Evolutionary conservation across 2,329 filamentous ascomycete genomes (phyloP).

Genomic region (Xylariaceae sp.): DNA sequence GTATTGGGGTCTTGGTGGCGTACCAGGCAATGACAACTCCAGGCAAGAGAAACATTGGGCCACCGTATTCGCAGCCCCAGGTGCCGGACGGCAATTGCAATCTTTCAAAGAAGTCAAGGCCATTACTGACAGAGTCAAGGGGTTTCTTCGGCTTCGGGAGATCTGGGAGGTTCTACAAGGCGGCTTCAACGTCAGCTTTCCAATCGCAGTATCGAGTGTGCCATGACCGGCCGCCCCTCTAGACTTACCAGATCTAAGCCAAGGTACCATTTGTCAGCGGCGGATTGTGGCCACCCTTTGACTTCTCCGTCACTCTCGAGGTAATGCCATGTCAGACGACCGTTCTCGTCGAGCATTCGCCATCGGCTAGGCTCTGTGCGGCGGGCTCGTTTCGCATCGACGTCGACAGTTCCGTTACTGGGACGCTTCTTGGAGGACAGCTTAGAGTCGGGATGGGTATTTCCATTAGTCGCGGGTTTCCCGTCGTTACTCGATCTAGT

Average conservation of each 20-base stretch:
- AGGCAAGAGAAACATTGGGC: conserved; percentile 91
- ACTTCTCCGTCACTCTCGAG: conserved; percentile 67
- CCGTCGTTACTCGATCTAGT: conserved; percentile 10
- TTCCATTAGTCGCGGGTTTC: conserved; percentile 22
- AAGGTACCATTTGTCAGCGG: conserved; percentile 85
- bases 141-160: conserved; percentile 69
- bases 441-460: conserved; percentile 1
- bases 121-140: conserved; percentile 75
- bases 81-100: conserved; percentile 85
- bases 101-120: conserved; percentile 81
- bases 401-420: conserved; percentile 34
- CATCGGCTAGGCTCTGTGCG: conserved; percentile 79
- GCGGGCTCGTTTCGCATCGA: conserved; percentile 40
- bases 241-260: conserved; percentile 68
- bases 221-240: background rate
- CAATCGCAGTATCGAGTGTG: background rate
- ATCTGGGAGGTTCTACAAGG: conserved; percentile 63
- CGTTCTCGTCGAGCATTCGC: conserved; percentile 78
- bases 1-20: conserved; percentile 81
- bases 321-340: conserved; percentile 93
- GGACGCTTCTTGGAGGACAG: conserved; percentile 38
- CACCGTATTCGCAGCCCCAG: conserved; percentile 97
- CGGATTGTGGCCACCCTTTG: conserved; percentile 77
- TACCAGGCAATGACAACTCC: conserved; percentile 84
- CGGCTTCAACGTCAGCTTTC: conserved; percentile 6